phyloP scores from a whole-genome alignment of 805 yeast genomes.

The Lachancea waltii region DNA sequence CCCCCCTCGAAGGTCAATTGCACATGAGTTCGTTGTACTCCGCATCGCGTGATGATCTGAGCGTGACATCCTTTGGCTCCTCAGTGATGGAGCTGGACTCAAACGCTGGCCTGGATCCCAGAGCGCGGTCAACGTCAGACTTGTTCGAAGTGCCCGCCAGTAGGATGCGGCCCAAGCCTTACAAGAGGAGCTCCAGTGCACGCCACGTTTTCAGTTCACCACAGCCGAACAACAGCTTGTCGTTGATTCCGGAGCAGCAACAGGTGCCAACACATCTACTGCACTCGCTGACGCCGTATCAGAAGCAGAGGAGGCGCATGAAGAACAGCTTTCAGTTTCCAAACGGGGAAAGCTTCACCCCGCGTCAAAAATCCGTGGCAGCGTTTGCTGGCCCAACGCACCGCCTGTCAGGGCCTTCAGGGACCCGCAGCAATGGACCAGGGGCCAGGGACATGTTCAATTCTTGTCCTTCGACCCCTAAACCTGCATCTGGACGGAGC shows the following conservation, averaged over 20 bases:
- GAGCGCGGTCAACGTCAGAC: slow-evolving; percentile 24
- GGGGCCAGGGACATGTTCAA: too few relatives aligned
- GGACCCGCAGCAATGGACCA: too few relatives aligned
- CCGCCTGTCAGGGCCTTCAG: too few relatives aligned
- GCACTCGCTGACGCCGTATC: slow-evolving; percentile 24
- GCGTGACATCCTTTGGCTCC: slow-evolving; percentile 11
- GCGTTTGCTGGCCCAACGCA: slow-evolving; percentile 1
- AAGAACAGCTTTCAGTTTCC: slow-evolving; percentile 26
- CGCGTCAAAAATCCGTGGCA: slow-evolving; percentile 14
- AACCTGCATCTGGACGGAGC: neutral
- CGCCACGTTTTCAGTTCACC: neutral
- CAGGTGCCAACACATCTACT: slow-evolving; percentile 1
- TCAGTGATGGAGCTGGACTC: slow-evolving; percentile 2
- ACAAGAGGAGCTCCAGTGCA: slow-evolving; percentile 3
- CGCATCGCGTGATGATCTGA: slow-evolving; percentile 7
- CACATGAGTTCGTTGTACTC: neutral
- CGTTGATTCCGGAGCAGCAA: slow-evolving; percentile 10
- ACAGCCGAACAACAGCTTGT: slow-evolving; percentile 2
- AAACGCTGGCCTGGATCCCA: slow-evolving; percentile 14
- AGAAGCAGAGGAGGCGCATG: slow-evolving; percentile 28
- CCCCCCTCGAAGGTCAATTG: neutral
- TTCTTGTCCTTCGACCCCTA: neutral
- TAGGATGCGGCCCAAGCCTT: slow-evolving; percentile 7
- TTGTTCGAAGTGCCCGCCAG: slow-evolving; percentile 15
- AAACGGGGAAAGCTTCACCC: slow-evolving; percentile 32